Conservation (phyloP, 2,329 filamentous ascomycete genomes). For the Sporothrix schenckii region DNA sequence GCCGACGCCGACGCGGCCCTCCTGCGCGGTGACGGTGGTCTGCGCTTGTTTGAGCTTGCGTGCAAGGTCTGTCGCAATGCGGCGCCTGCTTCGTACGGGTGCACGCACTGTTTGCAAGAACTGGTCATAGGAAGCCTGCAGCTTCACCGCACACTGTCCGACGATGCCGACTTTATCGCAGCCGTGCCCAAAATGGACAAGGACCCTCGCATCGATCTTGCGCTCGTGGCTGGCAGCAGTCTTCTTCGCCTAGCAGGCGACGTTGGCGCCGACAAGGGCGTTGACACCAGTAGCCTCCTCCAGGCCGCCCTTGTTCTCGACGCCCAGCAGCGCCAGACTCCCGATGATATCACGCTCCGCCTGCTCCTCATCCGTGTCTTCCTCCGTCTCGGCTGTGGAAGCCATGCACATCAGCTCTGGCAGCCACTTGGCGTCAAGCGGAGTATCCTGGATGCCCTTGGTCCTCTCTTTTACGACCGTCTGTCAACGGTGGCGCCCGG, state of each 20-base stretch:
- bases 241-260: constrained; percentile 43
- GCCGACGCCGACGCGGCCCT: background rate
- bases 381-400: constrained; percentile 54
- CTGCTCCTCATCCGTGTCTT: constrained; percentile 58
- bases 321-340: constrained; percentile 50
- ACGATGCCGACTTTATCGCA: constrained; percentile 36
- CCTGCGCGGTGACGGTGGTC: background rate
- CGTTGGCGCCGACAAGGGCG: constrained; percentile 28
- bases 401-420: constrained; percentile 55
- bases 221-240: constrained; percentile 41
- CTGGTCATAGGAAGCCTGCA: constrained; percentile 37
- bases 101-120: constrained; percentile 34
- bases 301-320: constrained; percentile 57
- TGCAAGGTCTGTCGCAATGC: constrained; percentile 37
- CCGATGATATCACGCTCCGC: constrained; percentile 52
- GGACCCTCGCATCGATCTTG: constrained; percentile 43
- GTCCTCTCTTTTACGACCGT: constrained; percentile 59
- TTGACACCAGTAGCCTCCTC: constrained; percentile 46
- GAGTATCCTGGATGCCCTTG: constrained; percentile 60
- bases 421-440: constrained; percentile 58
- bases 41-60: constrained; percentile 14
- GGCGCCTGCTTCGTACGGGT: constrained; percentile 13
- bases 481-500: constrained; percentile 56
- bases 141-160: constrained; percentile 37
- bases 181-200: constrained; percentile 40